Conservation (phyloP, 2,329 filamentous ascomycete genomes). For the Sordariomycetes sp. region DNA sequence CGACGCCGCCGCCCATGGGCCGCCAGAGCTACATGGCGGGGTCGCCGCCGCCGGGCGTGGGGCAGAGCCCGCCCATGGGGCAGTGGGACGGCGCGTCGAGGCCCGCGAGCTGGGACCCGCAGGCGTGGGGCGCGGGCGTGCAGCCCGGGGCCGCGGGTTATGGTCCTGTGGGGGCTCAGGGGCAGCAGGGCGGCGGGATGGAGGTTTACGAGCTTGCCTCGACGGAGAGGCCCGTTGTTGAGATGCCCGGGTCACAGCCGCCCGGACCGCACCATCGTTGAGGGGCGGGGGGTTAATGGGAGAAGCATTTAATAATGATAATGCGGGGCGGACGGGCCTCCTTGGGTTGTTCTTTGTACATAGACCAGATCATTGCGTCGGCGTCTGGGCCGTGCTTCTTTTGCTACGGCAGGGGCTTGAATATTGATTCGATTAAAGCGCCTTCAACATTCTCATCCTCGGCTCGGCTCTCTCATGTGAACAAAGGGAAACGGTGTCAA, state of each 20-base stretch:
- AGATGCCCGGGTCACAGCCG: conserved; percentile 1
- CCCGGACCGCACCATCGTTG: not conserved
- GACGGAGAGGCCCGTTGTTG: not conserved
- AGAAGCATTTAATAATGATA: not conserved
- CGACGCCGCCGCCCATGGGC: not conserved
- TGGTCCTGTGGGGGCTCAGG: not conserved
- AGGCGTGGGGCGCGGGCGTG: not conserved
- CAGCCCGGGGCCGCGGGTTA: not conserved
- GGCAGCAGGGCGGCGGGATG: not conserved
- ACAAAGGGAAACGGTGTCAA: not conserved
- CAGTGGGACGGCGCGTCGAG: not conserved
- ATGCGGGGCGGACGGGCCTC: not conserved
- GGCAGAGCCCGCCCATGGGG: not conserved
- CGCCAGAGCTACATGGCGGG: not conserved
- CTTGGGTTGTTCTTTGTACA: not conserved
- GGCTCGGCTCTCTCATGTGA: too few species aligned
- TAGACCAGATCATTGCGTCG: not conserved
- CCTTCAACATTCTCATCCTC: not conserved
- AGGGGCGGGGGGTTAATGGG: not conserved
- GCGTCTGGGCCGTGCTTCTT: not conserved
- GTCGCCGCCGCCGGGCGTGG: not conserved
- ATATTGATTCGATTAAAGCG: not conserved
- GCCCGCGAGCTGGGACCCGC: not conserved
- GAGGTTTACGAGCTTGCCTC: conserved; percentile 3
- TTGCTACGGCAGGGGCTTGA: not conserved